A percentile compares a stretch with the other conserved stretches of the same genome.
Conservation (phyloP, 2,329 filamentous ascomycete genomes). For the Cephalotrichum gorgonifer region DNA sequence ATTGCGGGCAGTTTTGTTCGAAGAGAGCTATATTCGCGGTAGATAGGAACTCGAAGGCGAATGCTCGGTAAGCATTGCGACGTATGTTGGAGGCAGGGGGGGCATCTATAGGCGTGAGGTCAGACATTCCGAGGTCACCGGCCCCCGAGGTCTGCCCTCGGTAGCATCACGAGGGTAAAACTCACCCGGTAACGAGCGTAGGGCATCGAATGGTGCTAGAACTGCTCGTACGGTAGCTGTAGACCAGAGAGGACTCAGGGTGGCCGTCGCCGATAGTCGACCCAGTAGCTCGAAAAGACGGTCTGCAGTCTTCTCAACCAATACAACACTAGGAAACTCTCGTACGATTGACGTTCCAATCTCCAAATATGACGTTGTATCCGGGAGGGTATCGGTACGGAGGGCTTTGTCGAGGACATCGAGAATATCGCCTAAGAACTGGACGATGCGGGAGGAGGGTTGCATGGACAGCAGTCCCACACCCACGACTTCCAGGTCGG, state of each 20-base stretch:
- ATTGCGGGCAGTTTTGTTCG: conserved; percentile 23
- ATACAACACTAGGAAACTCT: neutral
- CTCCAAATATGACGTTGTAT: neutral
- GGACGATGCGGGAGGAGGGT: neutral
- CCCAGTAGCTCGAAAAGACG: neutral
- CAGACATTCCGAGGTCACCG: neutral
- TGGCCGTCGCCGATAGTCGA: neutral
- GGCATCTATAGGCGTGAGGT: neutral
- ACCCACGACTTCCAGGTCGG: conserved; percentile 25
- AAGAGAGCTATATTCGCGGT: conserved; percentile 26
- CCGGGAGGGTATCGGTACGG: neutral
- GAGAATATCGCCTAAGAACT: conserved; percentile 1
- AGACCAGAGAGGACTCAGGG: neutral
- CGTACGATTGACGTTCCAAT: neutral
- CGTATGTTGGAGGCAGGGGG: neutral
- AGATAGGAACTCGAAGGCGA: conserved; percentile 28
- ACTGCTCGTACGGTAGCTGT: neutral
- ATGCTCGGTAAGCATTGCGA: conserved; percentile 20
- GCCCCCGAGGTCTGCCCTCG: neutral
- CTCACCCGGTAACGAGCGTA: neutral
- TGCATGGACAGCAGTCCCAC: neutral
- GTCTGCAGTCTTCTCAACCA: neutral
- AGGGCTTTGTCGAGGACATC: neutral
- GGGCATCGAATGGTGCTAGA: neutral
- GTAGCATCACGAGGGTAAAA: neutral